These are phyloP conservation scores for Fusarium brachygibbosum DNA, from an alignment of 2,329 filamentous ascomycete species.

Conservation along the genomic window DNA sequence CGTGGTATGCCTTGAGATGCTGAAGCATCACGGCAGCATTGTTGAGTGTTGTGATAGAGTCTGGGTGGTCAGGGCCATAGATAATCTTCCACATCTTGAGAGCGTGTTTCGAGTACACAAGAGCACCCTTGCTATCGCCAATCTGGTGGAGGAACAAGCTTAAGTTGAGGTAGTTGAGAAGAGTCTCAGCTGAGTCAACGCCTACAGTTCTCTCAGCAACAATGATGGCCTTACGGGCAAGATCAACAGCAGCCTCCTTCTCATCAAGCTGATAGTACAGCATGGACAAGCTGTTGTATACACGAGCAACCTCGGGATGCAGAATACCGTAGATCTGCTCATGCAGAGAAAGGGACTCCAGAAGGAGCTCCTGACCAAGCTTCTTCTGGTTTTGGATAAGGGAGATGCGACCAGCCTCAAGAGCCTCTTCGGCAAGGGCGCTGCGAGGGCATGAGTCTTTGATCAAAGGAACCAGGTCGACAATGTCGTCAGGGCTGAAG, in stretches of 20 bases:
- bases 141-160: constrained; percentile 93
- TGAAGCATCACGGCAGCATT: constrained; percentile 99
- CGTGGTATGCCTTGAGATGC: constrained; percentile 91
- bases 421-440: constrained; percentile 90
- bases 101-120: constrained; percentile 91
- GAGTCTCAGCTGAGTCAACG: constrained; percentile 92
- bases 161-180: constrained; percentile 95
- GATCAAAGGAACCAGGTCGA: constrained; percentile 93
- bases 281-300: constrained; percentile 95
- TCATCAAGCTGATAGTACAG: constrained; percentile 98
- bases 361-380: constrained; percentile 91
- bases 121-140: constrained; percentile 89
- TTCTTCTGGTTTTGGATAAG: constrained; percentile 95
- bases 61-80: constrained; percentile 92
- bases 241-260: constrained; percentile 93
- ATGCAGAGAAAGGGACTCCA: constrained; percentile 96
- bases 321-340: constrained; percentile 99
- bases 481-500: constrained; percentile 86
- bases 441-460: constrained; percentile 96
- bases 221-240: constrained; percentile 96
- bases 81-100: constrained; percentile 97
- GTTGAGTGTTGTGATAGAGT: constrained; percentile 98
- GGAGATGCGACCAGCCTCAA: constrained; percentile 97
- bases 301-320: constrained; percentile 93
- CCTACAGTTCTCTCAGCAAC: constrained; percentile 95